These are phyloP conservation scores for Blastomyces silverae DNA, from an alignment of 2,329 filamentous ascomycete genomes.

Conservation along the genomic window DNA sequence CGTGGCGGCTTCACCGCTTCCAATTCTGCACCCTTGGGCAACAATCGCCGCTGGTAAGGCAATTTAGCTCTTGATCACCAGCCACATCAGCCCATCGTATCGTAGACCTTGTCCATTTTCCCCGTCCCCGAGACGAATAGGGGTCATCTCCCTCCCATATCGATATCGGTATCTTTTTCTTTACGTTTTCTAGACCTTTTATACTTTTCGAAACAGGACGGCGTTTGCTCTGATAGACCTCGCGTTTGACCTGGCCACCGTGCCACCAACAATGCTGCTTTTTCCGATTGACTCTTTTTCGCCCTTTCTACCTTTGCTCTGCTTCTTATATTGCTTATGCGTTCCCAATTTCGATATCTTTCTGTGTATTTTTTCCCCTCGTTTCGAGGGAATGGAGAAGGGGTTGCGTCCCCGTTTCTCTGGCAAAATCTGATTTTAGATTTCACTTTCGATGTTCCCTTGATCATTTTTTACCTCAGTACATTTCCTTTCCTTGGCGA, in stretches of 20 bases:
- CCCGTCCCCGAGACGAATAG: not conserved
- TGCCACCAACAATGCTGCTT: not conserved
- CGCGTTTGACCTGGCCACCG: slow-evolving; percentile 7
- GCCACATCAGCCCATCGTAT: not conserved
- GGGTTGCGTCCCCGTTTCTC: not conserved
- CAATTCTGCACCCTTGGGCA: slow-evolving; percentile 53
- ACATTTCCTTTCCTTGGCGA: not conserved
- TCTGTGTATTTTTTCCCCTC: not conserved
- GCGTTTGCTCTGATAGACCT: slow-evolving; percentile 13
- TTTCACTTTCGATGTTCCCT: not conserved
- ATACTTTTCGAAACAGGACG: not conserved
- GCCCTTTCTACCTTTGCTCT: not conserved
- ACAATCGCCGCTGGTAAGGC: slow-evolving; percentile 51
- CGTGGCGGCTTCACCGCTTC: slow-evolving; percentile 56
- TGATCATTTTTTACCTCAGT: not conserved
- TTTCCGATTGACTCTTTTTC: not conserved
- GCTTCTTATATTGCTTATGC: not conserved
- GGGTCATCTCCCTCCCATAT: not conserved
- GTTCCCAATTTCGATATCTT: slow-evolving; percentile 1
- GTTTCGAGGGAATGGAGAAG: not conserved
- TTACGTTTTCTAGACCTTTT: not conserved
- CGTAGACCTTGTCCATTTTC: slow-evolving; percentile 3
- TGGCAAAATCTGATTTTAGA: not conserved
- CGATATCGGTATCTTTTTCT: slow-evolving; percentile 5
- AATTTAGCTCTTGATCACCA: slow-evolving; percentile 5